Percentiles rank a stretch among this genome's conserved stretches.
These are phyloP conservation scores for Ormosia emarginata DNA, from an alignment of 306 rosid genomes.

Conservation along the genomic window DNA sequence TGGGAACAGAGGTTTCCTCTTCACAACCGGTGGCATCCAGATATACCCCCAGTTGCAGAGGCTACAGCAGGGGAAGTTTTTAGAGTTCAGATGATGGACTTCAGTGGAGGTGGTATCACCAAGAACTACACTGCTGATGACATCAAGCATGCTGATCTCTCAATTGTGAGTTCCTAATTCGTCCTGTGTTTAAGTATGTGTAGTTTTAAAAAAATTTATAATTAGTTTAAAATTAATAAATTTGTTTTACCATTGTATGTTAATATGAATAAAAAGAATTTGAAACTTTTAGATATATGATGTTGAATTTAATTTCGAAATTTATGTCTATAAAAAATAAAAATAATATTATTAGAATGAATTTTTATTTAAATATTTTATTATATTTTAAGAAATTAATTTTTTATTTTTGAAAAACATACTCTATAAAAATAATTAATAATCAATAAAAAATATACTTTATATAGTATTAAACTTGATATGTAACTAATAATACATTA, in stretches of 20 bases:
- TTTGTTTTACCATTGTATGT: too few relatives aligned
- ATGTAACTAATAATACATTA: neutral
- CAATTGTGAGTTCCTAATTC: slow-evolving; percentile 44
- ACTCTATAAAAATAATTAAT: too few relatives aligned
- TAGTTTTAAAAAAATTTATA: neutral
- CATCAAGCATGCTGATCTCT: slow-evolving; percentile 45
- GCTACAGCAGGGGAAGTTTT: slow-evolving; percentile 26
- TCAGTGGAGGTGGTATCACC: slow-evolving; percentile 49
- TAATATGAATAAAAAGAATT: too few relatives aligned
- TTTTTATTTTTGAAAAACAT: too few relatives aligned
- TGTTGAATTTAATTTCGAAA: too few relatives aligned
- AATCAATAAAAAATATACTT: neutral
- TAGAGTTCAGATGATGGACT: slow-evolving; percentile 50
- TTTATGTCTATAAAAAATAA: too few relatives aligned
- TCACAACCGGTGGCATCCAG: slow-evolving; percentile 58
- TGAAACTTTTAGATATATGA: too few relatives aligned
- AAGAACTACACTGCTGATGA: slow-evolving; percentile 46
- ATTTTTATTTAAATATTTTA: too few relatives aligned
- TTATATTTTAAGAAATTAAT: too few relatives aligned
- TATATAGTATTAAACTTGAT: neutral
- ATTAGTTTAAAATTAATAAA: neutral
- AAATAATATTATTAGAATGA: too few relatives aligned
- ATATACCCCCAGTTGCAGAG: slow-evolving; percentile 41
- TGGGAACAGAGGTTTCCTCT: slow-evolving; percentile 45
- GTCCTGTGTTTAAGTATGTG: neutral